Evolutionary conservation across 176 grass and related monocot species (phyloP), one percentile per base, ranked within the genome.

Genomic region (Triticum urartu): DNA sequence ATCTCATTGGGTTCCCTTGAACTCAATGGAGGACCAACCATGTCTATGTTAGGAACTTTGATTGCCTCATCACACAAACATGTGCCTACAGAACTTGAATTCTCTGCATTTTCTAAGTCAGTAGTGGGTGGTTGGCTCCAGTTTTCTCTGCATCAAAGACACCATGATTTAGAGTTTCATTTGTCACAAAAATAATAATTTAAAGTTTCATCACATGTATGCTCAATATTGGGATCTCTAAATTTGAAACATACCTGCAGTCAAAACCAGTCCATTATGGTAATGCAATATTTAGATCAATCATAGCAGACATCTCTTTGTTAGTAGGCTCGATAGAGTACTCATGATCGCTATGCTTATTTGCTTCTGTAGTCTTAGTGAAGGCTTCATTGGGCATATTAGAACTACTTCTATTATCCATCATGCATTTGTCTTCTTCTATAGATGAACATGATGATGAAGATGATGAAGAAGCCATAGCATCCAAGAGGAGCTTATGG

Each of bases 261-360:
- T 81, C 66, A 15, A 89, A 59, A 64, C 87, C 83, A 64, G 48
- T 36, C 80, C 22, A 68, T 35, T 86, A 74, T 40, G 68, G 62
- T 11, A 74, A 72, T 33, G 81, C 59, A 72, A 47, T 2, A 80
- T 91, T 93, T 32, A 93, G 80, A 86, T 93, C 92, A 80, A 91
- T 24, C 59, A 83, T 5, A 52, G 78, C 79, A 39, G 79, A 35
- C 59, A 86, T 22, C 36, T 71, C 36, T 68, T 69, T 80, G 52
- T 64, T 80, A 36, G 50, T 75, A 20, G 84, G 80, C n/a, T 86
- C 34, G 86, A 43, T 64, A 64, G 34, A 18, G 17, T 75, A 3
- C 50, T 54, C 50, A 54, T 54, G 50, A 56, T 68, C 43, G 64
- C 22, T 52, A 64, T 81, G 42, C 61, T 83, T 64, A 39, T 61